Base-by-base conservation (phyloP, 306 rosid species). In the Gillenia trifoliata region DNA sequence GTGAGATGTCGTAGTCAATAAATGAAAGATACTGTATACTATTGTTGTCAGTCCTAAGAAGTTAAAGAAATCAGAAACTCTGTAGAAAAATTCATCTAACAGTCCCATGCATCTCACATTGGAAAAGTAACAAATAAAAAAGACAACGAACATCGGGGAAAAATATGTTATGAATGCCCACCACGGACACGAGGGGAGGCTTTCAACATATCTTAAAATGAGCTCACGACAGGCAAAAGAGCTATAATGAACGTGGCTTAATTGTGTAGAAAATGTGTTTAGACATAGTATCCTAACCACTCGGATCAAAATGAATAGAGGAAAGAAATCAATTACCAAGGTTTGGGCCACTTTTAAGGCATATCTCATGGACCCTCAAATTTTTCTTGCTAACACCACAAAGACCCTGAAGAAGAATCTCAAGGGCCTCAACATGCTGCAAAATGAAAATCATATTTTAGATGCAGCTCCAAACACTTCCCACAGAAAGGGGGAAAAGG, bases 371-470 rank as follows among this genome's bases (percentile, higher is more conserved):
- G 77, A 90, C 83, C 83, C 90, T 90, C 78, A 92, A 82, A 23
- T 88, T 76, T 78, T 94, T 96, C 79, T 85, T 87, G 30, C 83
- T 89, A 84, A 91, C 98, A 74, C 97, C 98, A 80, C 96, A 91
- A 56, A 90, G 90, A 50, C 97, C 98, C 83, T 91, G 97, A 72
- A 94, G 97, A 81, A 94, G 98, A 67, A 94, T 94, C 88, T 90
- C 97, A 55, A 91, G 92, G 28, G 97, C 98, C 85, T 94, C 98
- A 52, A 94, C 97, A 83, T 91, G 97, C 98, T 94, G 86, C 80
- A 74, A 68, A 74, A 83, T 61, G 62, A 57, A 71, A 78, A 71
- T 26, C 41, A 68, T 77, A 78, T 45, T 38, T 75, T 57, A 81
- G 64, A 29, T 30, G 47, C 34, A 77, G 41, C 60, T 68, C 55